These are phyloP conservation scores for Daldinia sp. DNA, from an alignment of 2,329 filamentous ascomycete genomes.

Conservation along the genomic window DNA sequence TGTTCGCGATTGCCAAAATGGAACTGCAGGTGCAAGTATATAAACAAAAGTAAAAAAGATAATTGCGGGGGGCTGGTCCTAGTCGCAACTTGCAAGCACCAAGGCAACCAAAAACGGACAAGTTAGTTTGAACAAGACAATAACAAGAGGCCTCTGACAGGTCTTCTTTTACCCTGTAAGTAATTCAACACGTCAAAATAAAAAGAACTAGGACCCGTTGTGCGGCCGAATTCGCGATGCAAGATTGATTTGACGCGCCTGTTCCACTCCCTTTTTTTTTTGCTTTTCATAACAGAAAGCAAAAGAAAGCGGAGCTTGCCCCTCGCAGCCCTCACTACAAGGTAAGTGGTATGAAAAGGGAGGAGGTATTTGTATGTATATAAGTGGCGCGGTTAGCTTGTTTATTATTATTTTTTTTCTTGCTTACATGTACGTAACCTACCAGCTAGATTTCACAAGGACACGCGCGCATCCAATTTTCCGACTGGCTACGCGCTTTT, in stretches of 20 bases:
- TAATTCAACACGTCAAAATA: conserved; percentile 40
- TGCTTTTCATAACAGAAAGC: conserved; percentile 10
- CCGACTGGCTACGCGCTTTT: conserved; percentile 45
- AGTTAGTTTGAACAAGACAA: conserved; percentile 44
- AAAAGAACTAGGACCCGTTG: conserved; percentile 28
- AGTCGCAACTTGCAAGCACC: conserved; percentile 18
- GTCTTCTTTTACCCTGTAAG: conserved; percentile 34
- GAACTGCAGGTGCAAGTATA: neutral
- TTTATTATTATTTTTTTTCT: conserved; percentile 38
- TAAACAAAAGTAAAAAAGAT: conserved; percentile 19
- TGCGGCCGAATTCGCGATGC: conserved; percentile 36
- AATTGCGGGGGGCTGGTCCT: conserved; percentile 38
- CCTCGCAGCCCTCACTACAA: conserved; percentile 13
- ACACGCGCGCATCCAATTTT: conserved; percentile 45
- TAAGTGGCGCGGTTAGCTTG: conserved; percentile 33
- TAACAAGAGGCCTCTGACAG: conserved; percentile 41
- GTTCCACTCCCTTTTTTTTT: conserved; percentile 11
- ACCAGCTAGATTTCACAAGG: conserved; percentile 16
- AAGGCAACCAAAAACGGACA: conserved; percentile 23
- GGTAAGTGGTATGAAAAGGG: conserved; percentile 5
- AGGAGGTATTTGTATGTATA: conserved; percentile 13
- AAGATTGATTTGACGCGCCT: conserved; percentile 28
- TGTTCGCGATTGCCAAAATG: conserved; percentile 17
- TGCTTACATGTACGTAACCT: conserved; percentile 17
- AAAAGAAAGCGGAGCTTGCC: conserved; percentile 27